A percentile compares a stretch with the other conserved stretches of the same genome.
These are phyloP conservation scores for Pisolithus albus DNA, from an alignment of 768 basidiomycete genomes.

Conservation along the genomic window DNA sequence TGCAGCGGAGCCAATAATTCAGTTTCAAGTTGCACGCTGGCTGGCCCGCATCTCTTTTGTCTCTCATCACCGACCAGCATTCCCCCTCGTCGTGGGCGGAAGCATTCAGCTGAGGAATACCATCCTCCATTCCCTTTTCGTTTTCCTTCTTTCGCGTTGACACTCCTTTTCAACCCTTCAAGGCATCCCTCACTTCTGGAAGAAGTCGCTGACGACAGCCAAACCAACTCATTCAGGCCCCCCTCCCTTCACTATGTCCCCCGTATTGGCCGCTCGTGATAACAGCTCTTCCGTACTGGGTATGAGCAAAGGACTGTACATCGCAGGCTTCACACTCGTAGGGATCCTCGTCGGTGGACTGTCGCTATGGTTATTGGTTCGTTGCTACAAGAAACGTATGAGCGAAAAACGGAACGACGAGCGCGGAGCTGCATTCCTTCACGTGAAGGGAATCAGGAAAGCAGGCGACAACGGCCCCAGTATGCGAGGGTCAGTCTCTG, in stretches of 20 bases:
- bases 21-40: too few species aligned
- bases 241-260: conserved; percentile 15
- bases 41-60: too few species aligned
- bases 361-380: conserved; percentile 37
- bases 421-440: conserved; percentile 37
- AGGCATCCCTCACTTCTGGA: background rate
- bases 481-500: conserved; percentile 9
- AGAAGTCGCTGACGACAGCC: background rate
- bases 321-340: conserved; percentile 47
- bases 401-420: conserved; percentile 30
- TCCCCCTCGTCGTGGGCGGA: background rate
- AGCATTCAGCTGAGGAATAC: background rate
- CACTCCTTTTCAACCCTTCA: background rate
- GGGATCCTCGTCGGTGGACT: conserved; percentile 35
- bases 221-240: background rate
- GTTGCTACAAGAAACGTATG: conserved; percentile 36
- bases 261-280: conserved; percentile 8
- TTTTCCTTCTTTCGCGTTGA: background rate
- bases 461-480: conserved; percentile 3
- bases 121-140: background rate
- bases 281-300: conserved; percentile 1
- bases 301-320: conserved; percentile 29
- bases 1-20: too few species aligned
- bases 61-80: too few species aligned
- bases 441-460: conserved; percentile 1